These are phyloP conservation scores for Populus alba DNA, from an alignment of 345 rosid genomes.

Conservation along the genomic window DNA sequence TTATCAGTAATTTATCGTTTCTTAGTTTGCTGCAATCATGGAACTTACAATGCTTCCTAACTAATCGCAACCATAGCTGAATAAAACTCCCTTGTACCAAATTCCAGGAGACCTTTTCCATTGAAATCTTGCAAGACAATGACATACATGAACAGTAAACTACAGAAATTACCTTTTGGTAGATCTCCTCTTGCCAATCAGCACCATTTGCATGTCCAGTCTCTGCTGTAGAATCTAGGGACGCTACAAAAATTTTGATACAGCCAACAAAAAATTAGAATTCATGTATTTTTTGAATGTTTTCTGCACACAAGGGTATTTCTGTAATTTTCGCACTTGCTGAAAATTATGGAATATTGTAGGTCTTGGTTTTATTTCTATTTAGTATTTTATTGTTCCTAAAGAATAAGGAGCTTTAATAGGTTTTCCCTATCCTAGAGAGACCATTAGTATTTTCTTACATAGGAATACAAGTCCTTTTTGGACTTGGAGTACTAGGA, in stretches of 20 bases:
- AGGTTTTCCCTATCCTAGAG: too few species aligned
- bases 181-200: constrained; percentile 94
- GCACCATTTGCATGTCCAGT: constrained; percentile 60
- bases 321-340: too few species aligned
- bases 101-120: neutral
- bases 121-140: neutral
- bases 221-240: constrained; percentile 72
- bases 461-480: too few species aligned
- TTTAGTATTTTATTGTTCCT: too few species aligned
- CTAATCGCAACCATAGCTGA: neutral
- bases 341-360: neutral
- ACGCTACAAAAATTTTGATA: constrained; percentile 46
- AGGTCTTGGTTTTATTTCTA: too few species aligned
- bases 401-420: too few species aligned
- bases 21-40: neutral
- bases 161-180: constrained; percentile 58
- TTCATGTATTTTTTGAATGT: too few species aligned
- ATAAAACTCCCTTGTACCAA: neutral
- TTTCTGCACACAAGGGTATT: too few species aligned
- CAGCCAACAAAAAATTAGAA: neutral
- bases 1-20: neutral
- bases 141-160: neutral
- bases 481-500: neutral
- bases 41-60: neutral
- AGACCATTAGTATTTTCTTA: too few species aligned